Base-by-base conservation (phyloP, 2,329 filamentous ascomycete genomes). In the Hawksworthiomyces lignivorus region DNA sequence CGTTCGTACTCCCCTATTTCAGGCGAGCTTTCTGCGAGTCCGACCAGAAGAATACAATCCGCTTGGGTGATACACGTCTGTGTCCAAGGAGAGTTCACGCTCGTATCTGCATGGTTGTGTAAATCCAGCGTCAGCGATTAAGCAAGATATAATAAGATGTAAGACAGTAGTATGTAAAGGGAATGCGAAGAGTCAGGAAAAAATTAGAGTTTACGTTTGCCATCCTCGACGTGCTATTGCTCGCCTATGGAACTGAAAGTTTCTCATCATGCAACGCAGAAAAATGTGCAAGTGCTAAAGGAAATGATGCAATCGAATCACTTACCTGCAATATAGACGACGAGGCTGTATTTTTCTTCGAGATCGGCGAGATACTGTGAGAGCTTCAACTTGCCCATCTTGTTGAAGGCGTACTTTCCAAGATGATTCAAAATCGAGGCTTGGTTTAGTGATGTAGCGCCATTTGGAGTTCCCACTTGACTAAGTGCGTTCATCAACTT, bases 11-110 rank as follows among this genome's bases (percentile, higher is more conserved):
- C 94, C 31, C 92, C 92, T 50, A 97, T 92, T 33, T 77, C 82
- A 0, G 92, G 84, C 4, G 89, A 94, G 1, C 84, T 83, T 58
- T 97, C 92, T 1, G 89, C 92, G 12, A 97, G 67, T 1, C 88
- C 92, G 21, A 98, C 87, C 8, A 98, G 72, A 7, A 98, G 72
- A 49, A 98, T 96, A 52, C 89, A 96, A 62, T 98, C 92, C 2
- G 92, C 92, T 62, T 98, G 92, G 14, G 84, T 84, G 50, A 98
- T 96, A 59, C 94, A 98, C 0, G 92, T 97, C 56, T 96, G 88
- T 1, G 94, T 98, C 92, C 92, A 98, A 0, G 90, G 89, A 2
- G 94, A 87, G 54, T 95, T 97, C 54, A 97, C 92, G 47, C 82
- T 95, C 5, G 94, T 98, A 61, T 98, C 92, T 82, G 39, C 34